Evolutionary conservation across 176 grass and related monocot species (phyloP), one percentile per base, ranked within the genome.

Genomic region (Miscanthus lutarioriparius): DNA sequence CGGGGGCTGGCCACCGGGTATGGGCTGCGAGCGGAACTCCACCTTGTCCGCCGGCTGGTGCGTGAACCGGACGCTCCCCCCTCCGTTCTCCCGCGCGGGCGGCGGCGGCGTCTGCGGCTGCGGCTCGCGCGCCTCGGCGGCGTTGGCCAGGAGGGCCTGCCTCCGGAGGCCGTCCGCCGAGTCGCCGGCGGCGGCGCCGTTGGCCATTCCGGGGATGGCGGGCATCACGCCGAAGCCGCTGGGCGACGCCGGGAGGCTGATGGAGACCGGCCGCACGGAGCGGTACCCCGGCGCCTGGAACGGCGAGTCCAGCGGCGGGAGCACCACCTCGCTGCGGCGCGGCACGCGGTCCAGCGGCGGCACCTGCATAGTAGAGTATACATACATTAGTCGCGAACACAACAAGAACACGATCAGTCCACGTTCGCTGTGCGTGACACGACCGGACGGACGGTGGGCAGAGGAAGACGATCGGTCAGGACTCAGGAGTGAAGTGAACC

Each of bases 191-290:
- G 9, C 1, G 1, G 4, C 30, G 35, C 2, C 49, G 30, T 20
- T 10, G 3, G 6, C 15, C 23, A 14, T 11, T 1, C 9, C 33
- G 36, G 67, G 26, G 9, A 28, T 17, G 27, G 59, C 3, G 27
- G 77, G 35, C 4, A 33, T 33, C 32, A 8, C 19, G 22, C 65
- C 61, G 47, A 88, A 88, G 56, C 80, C 87, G 53, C 53, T 88
- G 22, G 92, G 91, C 74, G 96, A 92, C 6, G 85, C 28, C 11
- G 96, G 96, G 75, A 98, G 83, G 87, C 96, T 98, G 78, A 95
- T 88, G 47, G 92, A 98, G 23, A 80, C 54, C 9, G 87, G 78
- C 43, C 56, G 89, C 80, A 77, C 47, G 36, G 90, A 74, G 17
- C 90, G 87, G 73, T 41, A 38, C 0, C 67, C 80, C 17, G 58